Evolutionary conservation across 2,329 filamentous ascomycete genomes (phyloP).

Genomic region (Verticillium alfalfae): DNA sequence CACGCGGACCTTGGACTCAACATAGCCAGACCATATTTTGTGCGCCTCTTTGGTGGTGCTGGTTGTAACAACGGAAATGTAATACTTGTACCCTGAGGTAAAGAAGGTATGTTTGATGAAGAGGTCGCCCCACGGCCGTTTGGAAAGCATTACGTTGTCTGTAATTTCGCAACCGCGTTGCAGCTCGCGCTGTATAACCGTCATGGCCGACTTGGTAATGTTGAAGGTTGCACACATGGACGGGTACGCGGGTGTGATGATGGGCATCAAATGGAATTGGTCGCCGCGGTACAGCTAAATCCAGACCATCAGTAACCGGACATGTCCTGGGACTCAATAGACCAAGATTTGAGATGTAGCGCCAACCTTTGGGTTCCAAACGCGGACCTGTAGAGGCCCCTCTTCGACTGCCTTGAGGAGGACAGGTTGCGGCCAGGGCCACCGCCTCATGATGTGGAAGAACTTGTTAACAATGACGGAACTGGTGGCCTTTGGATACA

Average conservation of each 20-base stretch:
- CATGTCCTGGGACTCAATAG: neutral
- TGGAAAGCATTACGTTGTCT: constrained; percentile 71
- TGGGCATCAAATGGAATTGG: constrained; percentile 87
- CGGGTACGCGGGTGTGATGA: constrained; percentile 95
- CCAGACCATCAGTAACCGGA: constrained; percentile 7
- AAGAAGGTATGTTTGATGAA: constrained; percentile 93
- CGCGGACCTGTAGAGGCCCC: constrained; percentile 71
- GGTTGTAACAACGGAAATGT: constrained; percentile 79
- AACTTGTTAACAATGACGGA: constrained; percentile 90
- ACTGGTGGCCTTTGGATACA: constrained; percentile 88
- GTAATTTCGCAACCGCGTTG: constrained; percentile 72
- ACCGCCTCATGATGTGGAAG: constrained; percentile 84
- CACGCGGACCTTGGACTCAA: constrained; percentile 88
- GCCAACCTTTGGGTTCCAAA: constrained; percentile 86
- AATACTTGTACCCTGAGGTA: constrained; percentile 89
- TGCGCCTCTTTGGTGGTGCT: constrained; percentile 80
- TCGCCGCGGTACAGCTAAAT: constrained; percentile 70
- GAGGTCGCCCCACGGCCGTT: constrained; percentile 77
- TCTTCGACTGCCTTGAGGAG: constrained; percentile 83
- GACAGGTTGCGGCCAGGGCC: constrained; percentile 94
- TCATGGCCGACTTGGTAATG: constrained; percentile 78
- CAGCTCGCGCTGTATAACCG: constrained; percentile 78
- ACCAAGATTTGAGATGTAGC: neutral
- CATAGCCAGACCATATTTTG: constrained; percentile 81
- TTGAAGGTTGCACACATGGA: constrained; percentile 98